Evolutionary conservation across 1,139 yeast genomes (phyloP), one percentile per base, ranked within the genome.

Genomic region (Yamadazyma diospyri): DNA sequence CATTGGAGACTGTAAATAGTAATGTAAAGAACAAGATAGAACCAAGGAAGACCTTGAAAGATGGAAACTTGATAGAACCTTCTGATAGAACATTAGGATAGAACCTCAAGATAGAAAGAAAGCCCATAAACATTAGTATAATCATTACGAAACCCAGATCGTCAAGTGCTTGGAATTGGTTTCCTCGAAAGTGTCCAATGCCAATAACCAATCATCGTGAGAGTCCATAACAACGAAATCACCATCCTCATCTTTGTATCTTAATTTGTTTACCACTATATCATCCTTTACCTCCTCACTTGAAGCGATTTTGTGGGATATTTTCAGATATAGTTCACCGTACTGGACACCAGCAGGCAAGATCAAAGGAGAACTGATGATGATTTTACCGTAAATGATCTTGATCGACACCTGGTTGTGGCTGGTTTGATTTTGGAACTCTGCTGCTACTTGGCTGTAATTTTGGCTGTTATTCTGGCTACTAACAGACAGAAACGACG

Each of bases 201-300:
- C 80, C 41, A 76, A 64, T 17, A 51, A 49, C 81, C 81, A 76
- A 55, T 92, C 75, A 37, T 89, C 97, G 43, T 83, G 85, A 26
- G 89, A 78, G 48, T 81, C 87, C 62, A 92, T 78, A 33, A 85
- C 80, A 30, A 92, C 95, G 55, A 78, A 83, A 55, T 92, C 98
- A 13, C 94, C 97, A 55, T 92, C 98, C 57, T 92, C 98, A 59
- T 92, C 98, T 54, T 80, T 81, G 52, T 88, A 92, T 55, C 82
- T 82, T 41, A 92, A 69, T 49, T 81, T 74, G 41, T 56, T 62
- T 25, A 66, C 69, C 35, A 57, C 46, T 10, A 63, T 57, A 42
- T 64, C 72, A 34, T 61, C 67, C 25, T 51, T 47, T 11, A 59
- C 45, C 15, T 54, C 56, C 4, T 56, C 53, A 32, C 63, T 55